Base-by-base conservation (phyloP, 352 stramenopile species). In the Pythium periplocum region DNA sequence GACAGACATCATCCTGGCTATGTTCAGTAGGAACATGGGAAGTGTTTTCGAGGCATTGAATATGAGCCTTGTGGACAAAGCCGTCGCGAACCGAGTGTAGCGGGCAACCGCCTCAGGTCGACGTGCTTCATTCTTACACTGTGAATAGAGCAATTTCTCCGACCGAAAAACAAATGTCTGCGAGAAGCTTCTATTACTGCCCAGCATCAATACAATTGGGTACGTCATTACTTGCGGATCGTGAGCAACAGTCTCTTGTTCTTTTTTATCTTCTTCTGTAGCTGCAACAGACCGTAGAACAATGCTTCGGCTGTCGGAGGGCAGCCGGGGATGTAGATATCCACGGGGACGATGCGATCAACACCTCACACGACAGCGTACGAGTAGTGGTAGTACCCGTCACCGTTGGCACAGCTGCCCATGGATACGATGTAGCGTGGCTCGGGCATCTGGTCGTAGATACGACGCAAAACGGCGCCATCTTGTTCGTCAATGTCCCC, bases 381-480 rank as follows among this genome's bases (percentile, higher is more conserved):
- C 50, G 96, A 99, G 81, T 99, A 99, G 64, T 91, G 78, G 71
- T 91, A 93, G 69, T 93, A 93, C n/a, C 80, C 83, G 32, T 79
- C 97, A 32, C 96, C 96, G 75, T 99, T 99, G 26, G 97, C 96
- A 69, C 97, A 99, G 49, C 81, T 97, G 53, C 97, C 97, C 96
- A 99, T 99, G 45, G 90, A 98, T 44, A 99, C 69, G 11, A 99
- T 96, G 79, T 96, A 99, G 48, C 97, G 86, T 8, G 97, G 96
- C 71, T 99, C 97, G 2, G 97, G 96, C 97, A 99, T 99, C 75
- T 99, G 96, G 78, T 99, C 97, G 81, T 98, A 98, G 38, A 98
- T 83, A 46, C 84, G 83, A 44, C 97, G 85, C 6, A 99, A 81
- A 5, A 96, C 0, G 97, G 97, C n/a, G 97, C 97, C 97, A 99